A percentile compares a stretch with the other conserved stretches of the same genome.
These are phyloP conservation scores for Diplocarpon mali DNA, from an alignment of 2,329 filamentous ascomycete species.

Conservation along the genomic window DNA sequence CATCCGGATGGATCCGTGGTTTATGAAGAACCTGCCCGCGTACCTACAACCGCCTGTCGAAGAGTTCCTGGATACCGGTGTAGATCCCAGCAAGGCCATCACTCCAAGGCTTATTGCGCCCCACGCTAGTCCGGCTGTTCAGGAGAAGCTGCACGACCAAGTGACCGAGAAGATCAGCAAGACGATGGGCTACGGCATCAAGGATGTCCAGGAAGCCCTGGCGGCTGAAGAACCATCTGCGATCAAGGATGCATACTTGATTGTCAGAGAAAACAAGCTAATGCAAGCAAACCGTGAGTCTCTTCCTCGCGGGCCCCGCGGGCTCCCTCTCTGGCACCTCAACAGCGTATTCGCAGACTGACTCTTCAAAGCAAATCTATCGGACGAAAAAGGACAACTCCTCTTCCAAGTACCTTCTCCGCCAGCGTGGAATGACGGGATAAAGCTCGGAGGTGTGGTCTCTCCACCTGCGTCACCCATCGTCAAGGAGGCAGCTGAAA, in stretches of 20 bases:
- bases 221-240: slow-evolving; percentile 88
- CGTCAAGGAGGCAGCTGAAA: slow-evolving; percentile 10
- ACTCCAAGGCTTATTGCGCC: slow-evolving; percentile 72
- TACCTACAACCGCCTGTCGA: slow-evolving; percentile 83
- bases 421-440: slow-evolving; percentile 36
- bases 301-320: not conserved
- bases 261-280: slow-evolving; percentile 93
- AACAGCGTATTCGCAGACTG: no score
- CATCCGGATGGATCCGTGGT: slow-evolving; percentile 91
- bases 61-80: slow-evolving; percentile 88
- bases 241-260: slow-evolving; percentile 98
- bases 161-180: slow-evolving; percentile 94
- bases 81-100: slow-evolving; percentile 86
- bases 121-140: slow-evolving; percentile 63
- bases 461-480: slow-evolving; percentile 15
- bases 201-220: slow-evolving; percentile 89
- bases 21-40: slow-evolving; percentile 70
- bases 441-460: slow-evolving; percentile 20
- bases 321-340: no score
- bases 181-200: slow-evolving; percentile 94
- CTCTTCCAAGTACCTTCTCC: slow-evolving; percentile 45
- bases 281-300: slow-evolving; percentile 88
- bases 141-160: slow-evolving; percentile 82
- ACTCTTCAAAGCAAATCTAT: slow-evolving; percentile 21
- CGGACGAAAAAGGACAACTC: slow-evolving; percentile 27